Percentiles rank a stretch among this genome's conserved stretches.
These are phyloP conservation scores for Nemophila menziesii DNA, from an alignment of 257 asterid genomes.

Conservation along the genomic window DNA sequence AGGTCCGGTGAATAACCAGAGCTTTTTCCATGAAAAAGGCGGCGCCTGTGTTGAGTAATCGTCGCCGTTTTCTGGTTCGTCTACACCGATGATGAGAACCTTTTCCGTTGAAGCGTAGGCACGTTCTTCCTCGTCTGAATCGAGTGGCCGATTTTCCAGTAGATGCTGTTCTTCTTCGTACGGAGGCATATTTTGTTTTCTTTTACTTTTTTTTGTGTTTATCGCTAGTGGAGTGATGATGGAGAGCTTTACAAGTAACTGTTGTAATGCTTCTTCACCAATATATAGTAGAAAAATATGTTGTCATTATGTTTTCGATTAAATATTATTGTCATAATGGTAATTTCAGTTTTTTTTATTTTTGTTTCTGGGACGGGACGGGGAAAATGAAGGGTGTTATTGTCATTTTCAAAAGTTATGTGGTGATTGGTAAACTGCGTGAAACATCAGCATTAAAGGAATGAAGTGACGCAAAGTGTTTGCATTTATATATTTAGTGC, in stretches of 20 bases:
- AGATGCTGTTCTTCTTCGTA: slow-evolving; percentile 8
- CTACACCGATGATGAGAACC: slow-evolving; percentile 14
- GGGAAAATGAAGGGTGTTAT: neutral
- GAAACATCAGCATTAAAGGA: neutral
- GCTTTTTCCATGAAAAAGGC: slow-evolving; percentile 32
- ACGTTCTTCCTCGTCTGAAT: slow-evolving; percentile 16
- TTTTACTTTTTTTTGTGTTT: too few relatives aligned
- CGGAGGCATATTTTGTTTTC: slow-evolving; percentile 6
- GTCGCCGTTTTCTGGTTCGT: slow-evolving; percentile 2
- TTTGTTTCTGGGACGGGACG: too few relatives aligned
- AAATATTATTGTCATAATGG: too few relatives aligned
- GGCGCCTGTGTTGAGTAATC: slow-evolving; percentile 10
- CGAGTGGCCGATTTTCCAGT: slow-evolving; percentile 5
- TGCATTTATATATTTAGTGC: too few relatives aligned
- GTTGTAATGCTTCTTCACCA: too few relatives aligned
- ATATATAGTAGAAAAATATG: too few relatives aligned
- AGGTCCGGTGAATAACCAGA: slow-evolving; percentile 34
- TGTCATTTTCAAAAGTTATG: neutral
- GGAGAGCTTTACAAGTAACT: too few relatives aligned
- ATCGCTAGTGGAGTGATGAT: neutral
- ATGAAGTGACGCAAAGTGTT: neutral
- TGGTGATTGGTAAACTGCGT: neutral
- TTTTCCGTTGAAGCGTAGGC: slow-evolving; percentile 20
- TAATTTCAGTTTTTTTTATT: too few relatives aligned
- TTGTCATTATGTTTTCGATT: too few relatives aligned